Evolutionary conservation across 129 eudicot species (phyloP).

Genomic region (Centella asiatica): DNA sequence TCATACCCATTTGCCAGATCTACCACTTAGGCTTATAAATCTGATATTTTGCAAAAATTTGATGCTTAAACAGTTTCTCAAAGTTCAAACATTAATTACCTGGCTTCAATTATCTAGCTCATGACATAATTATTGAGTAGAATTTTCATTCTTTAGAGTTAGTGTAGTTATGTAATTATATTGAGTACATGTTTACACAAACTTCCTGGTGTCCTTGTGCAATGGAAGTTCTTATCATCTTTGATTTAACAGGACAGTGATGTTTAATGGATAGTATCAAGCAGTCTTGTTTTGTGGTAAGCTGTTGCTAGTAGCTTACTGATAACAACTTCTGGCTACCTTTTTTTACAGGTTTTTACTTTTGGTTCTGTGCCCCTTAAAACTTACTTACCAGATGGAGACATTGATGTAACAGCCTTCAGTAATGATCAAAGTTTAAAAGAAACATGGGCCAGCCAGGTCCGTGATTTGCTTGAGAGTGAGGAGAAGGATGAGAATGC

Average conservation of each 20-base stretch:
- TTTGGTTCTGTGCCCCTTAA: slow-evolving; percentile 98
- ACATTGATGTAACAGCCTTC: slow-evolving; percentile 83
- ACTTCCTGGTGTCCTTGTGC: background rate
- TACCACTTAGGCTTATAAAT: too few relatives aligned
- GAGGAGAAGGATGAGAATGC: slow-evolving; percentile 93
- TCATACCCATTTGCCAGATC: too few relatives aligned
- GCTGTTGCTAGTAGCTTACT: background rate
- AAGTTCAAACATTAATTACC: background rate
- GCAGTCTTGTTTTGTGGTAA: background rate
- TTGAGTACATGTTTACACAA: background rate
- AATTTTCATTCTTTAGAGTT: background rate
- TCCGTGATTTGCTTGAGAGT: slow-evolving; percentile 64
- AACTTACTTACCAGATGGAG: slow-evolving; percentile 97
- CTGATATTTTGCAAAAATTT: too few relatives aligned
- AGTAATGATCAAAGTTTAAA: slow-evolving; percentile 55
- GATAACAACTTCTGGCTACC: too few relatives aligned
- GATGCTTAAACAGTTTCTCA: background rate
- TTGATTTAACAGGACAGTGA: too few relatives aligned
- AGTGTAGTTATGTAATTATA: background rate
- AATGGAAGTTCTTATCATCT: too few relatives aligned
- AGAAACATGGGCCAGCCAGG: slow-evolving; percentile 88
- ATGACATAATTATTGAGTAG: background rate
- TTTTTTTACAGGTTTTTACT: slow-evolving; percentile 57
- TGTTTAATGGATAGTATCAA: background rate
- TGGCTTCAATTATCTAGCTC: background rate